Evolutionary conservation across 768 basidiomycete genomes (phyloP).

Genomic region (Tricholomella constricta): DNA sequence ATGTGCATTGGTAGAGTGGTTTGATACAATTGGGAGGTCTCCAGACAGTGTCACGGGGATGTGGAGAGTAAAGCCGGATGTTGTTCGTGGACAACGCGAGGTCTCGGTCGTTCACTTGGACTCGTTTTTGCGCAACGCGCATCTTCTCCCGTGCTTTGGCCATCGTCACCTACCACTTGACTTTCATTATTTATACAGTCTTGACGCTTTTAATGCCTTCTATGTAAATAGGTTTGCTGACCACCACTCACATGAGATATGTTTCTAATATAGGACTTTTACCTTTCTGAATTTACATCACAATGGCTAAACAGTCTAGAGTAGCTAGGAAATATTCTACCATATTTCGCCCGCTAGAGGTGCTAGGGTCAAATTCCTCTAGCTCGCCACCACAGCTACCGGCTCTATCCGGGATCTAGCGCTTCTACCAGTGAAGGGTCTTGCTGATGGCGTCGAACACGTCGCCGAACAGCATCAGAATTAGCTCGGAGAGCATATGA

Average conservation of each 20-base stretch:
- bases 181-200: not conserved
- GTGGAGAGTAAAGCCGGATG: constrained; percentile 34
- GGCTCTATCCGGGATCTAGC: too few species aligned
- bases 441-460: too few species aligned
- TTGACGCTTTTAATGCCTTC: constrained; percentile 25
- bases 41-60: constrained; percentile 20
- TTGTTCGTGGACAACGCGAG: constrained; percentile 5
- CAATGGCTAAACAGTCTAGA: too few species aligned
- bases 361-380: too few species aligned
- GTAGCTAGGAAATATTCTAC: too few species aligned
- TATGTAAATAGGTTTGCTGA: constrained; percentile 35
- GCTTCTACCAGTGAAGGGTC: too few species aligned
- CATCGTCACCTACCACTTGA: constrained; percentile 15
- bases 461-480: too few species aligned
- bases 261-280: not conserved
- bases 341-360: too few species aligned
- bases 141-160: constrained; percentile 30
- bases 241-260: constrained; percentile 26
- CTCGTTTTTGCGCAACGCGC: constrained; percentile 27
- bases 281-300: too few species aligned
- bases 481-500: too few species aligned
- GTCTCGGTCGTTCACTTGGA: constrained; percentile 27
- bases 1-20: constrained; percentile 30
- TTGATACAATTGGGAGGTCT: constrained; percentile 13
- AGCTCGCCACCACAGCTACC: too few species aligned